Conservation (phyloP, 73 alveolate species). For the Paramecium biaurelia region DNA sequence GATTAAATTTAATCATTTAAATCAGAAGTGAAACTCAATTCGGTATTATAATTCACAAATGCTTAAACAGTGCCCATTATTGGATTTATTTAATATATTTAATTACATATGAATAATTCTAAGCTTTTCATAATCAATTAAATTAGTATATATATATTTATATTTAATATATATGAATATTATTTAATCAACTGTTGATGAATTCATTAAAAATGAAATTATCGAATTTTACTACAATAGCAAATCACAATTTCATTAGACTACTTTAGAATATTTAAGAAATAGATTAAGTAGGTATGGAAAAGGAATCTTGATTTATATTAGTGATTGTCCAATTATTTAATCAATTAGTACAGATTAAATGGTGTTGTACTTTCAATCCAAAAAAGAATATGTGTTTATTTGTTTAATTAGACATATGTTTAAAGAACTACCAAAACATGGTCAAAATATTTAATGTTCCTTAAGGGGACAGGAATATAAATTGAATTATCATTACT, state of each 20-base stretch:
- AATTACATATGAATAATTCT: neutral
- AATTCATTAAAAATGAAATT: neutral
- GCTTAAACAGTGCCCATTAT: neutral
- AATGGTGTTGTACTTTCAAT: neutral
- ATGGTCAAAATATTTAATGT: neutral
- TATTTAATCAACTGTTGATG: neutral
- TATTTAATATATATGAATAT: neutral
- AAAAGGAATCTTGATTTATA: neutral
- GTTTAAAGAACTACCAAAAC: neutral
- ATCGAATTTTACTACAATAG: neutral
- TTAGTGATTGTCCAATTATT: neutral
- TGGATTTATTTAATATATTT: neutral
- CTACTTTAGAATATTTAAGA: neutral
- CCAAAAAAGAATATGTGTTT: neutral
- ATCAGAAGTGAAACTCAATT: neutral
- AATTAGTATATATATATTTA: neutral
- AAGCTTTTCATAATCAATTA: neutral
- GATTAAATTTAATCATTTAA: neutral
- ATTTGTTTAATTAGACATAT: neutral
- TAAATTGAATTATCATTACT: neutral
- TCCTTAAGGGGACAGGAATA: neutral
- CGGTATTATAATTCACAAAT: neutral
- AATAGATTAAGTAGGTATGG: neutral
- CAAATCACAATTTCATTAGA: neutral
- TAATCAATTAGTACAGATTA: neutral